Base-by-base conservation (phyloP, 192 early-diverging fungal species). In the Dimargaris verticillata region DNA sequence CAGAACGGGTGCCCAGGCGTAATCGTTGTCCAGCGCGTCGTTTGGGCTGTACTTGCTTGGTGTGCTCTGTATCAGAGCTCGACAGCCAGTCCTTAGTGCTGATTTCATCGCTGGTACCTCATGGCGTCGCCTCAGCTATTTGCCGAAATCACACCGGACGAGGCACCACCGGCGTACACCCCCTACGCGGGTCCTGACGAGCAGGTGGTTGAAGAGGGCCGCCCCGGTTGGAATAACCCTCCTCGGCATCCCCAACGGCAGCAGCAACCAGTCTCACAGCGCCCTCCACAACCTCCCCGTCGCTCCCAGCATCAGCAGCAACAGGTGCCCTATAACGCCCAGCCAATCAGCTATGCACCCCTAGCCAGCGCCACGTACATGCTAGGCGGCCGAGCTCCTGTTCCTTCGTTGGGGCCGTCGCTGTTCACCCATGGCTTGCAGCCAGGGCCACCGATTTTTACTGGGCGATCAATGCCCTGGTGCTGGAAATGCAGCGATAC, bases 401-500 rank as follows among this genome's bases (percentile, higher is more conserved):
- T 11, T 26, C 20, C 6, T 25, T 26, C 14, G 20, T n/a, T 20
- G 49, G 20, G 49, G n/a, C 9, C 26, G 26, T 51, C 22, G 26
- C n/a, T 51, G 22, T 18, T 10, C 6, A 10, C 20, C 20, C 22
- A 51, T 26, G 22, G 9, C 49, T 20, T 51, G 22, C 49, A 51
- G 22, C 49, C 49, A 20, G 22, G 49, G 1, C 49, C 20, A 51
- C 18, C 49, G 20, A 10, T 59, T 5, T 13, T 44, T 6, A 44
- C n/a, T 12, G 57, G 57, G 7, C 57, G 17, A 3, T 17, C 57
- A 11, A 59, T 59, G 57, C 57, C 57, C 57, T 59, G 57, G 57
- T 59, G 57, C 43, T 59, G 57, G 57, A 59, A 59, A n/a, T 59
- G 57, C 38, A 38, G 42, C 5, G 57, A 59, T 38, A 44, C 57